These are phyloP conservation scores for Phaffomyces thermotolerans DNA, from an alignment of 805 yeast genomes.

Conservation along the genomic window DNA sequence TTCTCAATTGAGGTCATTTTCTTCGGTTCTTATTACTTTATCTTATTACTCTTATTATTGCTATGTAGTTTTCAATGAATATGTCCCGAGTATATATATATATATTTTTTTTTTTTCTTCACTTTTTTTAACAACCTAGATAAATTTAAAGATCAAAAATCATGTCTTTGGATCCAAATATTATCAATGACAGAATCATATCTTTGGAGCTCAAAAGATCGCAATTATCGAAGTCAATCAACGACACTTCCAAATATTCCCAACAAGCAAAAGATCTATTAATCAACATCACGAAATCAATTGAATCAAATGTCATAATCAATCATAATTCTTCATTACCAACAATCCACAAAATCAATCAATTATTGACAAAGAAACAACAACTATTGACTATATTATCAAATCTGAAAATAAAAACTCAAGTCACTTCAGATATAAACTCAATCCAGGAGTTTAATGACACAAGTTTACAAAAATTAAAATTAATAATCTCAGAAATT, in stretches of 20 bases:
- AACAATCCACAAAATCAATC: constrained; percentile 6
- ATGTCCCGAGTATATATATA: neutral
- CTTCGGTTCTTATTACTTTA: no score
- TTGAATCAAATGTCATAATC: constrained; percentile 11
- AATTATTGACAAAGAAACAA: constrained; percentile 4
- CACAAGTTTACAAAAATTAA: constrained; percentile 9
- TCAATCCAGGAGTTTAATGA: neutral
- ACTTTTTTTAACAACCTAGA: no score
- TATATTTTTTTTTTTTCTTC: neutral
- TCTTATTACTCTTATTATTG: no score
- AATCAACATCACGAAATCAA: constrained; percentile 8
- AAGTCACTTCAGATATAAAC: neutral
- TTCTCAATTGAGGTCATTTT: no score
- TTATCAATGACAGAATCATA: constrained; percentile 22
- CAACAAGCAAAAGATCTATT: constrained; percentile 14
- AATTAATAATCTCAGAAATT: constrained; percentile 5
- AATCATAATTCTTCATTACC: constrained; percentile 20
- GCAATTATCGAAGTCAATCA: constrained; percentile 9
- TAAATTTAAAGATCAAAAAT: neutral
- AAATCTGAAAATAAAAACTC: neutral
- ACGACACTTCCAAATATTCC: constrained; percentile 4
- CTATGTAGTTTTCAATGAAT: no score
- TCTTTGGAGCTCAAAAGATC: constrained; percentile 19
- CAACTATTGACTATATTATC: constrained; percentile 3
- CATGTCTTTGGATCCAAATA: constrained; percentile 20